Conservation (phyloP, 495 filamentous ascomycete genomes). For the Terfezia boudieri region DNA sequence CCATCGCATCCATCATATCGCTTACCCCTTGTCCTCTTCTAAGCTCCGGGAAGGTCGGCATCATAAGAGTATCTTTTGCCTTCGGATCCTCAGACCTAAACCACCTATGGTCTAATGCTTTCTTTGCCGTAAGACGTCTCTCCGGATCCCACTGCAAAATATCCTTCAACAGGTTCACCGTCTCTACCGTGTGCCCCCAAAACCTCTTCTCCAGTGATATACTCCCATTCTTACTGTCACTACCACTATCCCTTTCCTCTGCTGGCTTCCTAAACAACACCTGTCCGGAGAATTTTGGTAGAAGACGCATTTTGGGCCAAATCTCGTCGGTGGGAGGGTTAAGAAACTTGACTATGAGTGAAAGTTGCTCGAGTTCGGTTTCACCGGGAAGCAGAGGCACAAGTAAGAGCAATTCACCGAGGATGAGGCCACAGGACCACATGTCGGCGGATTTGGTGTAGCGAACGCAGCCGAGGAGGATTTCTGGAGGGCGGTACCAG, state of each 20-base stretch:
- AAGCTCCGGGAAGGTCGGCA: slow-evolving; percentile 26
- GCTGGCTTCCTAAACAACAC: background rate
- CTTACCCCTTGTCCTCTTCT: slow-evolving; percentile 13
- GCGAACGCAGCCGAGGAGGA: slow-evolving; percentile 24
- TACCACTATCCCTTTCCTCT: background rate
- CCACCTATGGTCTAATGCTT: slow-evolving; percentile 14
- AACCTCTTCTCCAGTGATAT: slow-evolving; percentile 11
- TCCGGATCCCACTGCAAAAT: slow-evolving; percentile 19
- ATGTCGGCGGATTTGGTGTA: slow-evolving; percentile 24
- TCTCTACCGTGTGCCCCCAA: slow-evolving; percentile 14
- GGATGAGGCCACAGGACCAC: slow-evolving; percentile 27
- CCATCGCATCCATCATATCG: background rate
- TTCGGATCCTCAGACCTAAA: slow-evolving; percentile 22
- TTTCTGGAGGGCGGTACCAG: slow-evolving; percentile 23
- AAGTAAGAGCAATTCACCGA: slow-evolving; percentile 24
- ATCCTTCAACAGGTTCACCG: slow-evolving; percentile 14
- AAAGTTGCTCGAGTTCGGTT: slow-evolving; percentile 23
- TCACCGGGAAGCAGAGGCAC: slow-evolving; percentile 24
- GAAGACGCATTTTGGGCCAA: slow-evolving; percentile 19
- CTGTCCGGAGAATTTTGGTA: slow-evolving; percentile 12
- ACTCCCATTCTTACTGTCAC: slow-evolving; percentile 9
- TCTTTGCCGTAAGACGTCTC: slow-evolving; percentile 8
- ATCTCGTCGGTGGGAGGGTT: slow-evolving; percentile 22
- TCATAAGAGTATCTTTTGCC: slow-evolving; percentile 20
- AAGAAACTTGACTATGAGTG: slow-evolving; percentile 23